phyloP scores from a whole-genome alignment of 495 filamentous ascomycete genomes.

The Rusavskia elegans region DNA sequence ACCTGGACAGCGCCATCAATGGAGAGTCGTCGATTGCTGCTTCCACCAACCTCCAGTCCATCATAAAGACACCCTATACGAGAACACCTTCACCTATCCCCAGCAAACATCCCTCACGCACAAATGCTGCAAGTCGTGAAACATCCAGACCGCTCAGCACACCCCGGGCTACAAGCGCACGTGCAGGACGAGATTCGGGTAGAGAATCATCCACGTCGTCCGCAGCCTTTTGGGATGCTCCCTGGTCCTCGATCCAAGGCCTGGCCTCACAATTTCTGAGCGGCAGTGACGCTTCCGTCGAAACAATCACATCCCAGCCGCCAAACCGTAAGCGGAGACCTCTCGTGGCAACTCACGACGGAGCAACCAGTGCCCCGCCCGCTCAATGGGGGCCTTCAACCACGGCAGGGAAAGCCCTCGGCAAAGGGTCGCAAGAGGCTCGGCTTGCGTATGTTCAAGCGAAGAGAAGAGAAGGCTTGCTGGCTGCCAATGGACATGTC shows the following conservation, averaged over 20 bases:
- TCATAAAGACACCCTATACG: slow-evolving; percentile 20
- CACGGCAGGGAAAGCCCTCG: slow-evolving; percentile 26
- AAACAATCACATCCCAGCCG: slow-evolving; percentile 17
- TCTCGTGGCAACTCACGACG: slow-evolving; percentile 25
- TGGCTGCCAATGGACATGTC: slow-evolving; percentile 35
- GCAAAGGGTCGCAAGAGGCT: slow-evolving; percentile 39
- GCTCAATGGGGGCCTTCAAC: slow-evolving; percentile 40
- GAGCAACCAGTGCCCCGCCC: slow-evolving; percentile 22
- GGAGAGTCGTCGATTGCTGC: neutral
- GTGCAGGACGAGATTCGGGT: neutral
- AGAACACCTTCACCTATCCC: slow-evolving; percentile 32
- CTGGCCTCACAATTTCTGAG: slow-evolving; percentile 33
- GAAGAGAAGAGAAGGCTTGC: slow-evolving; percentile 44
- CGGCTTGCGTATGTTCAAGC: slow-evolving; percentile 40
- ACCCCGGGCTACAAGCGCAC: slow-evolving; percentile 16
- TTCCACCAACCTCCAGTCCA: slow-evolving; percentile 8
- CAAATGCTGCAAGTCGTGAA: slow-evolving; percentile 1
- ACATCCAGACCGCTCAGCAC: slow-evolving; percentile 16
- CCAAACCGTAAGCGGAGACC: slow-evolving; percentile 27
- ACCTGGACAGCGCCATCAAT: neutral
- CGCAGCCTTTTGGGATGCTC: slow-evolving; percentile 30
- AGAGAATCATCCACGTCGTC: slow-evolving; percentile 9
- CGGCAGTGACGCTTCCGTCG: slow-evolving; percentile 26
- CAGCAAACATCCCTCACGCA: slow-evolving; percentile 25
- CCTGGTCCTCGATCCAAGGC: slow-evolving; percentile 38